Evolutionary conservation across 139 green algal species (phyloP), one percentile per base, ranked within the genome.

Genomic region (Spirogloea muscicola): DNA sequence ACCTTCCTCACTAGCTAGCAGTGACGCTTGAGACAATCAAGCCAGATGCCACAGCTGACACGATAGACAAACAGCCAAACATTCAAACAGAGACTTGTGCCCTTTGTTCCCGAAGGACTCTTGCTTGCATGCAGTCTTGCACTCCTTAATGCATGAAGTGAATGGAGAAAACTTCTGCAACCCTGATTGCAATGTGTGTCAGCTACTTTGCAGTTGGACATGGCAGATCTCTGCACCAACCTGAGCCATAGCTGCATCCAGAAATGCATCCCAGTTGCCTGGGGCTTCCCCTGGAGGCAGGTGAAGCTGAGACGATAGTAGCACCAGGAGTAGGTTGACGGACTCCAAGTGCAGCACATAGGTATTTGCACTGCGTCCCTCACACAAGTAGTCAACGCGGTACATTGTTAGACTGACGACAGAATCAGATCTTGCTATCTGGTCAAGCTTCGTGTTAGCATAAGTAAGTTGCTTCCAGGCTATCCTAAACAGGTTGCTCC

Each of bases 301-400:
- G 77, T 88, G 90, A 29, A 94, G 82, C 82, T 90, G 87, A 6
- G 82, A 92, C 42, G 84, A 88, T 27, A 34, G 68, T 49, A 85
- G 68, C 40, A 90, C 81, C 39, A 92, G 57, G 33, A 95, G 76
- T 74, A 89, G 77, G 48, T 84, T 79, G 10, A 91, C 5, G 3
- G 80, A 65, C 80, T 94, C 89, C 68, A 89, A 58, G 31, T 91
- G 79, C 59, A 92, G 62, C 52, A 93, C 48, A 67, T 92, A 92
- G 6, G 55, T 77, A 34, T 55, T 46, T 9, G 64, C 57, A 36
- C 79, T 90, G 87, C 48, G 39, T 29, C 57, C 55, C 66, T 71
- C 13, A 43, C 55, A 39, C 16, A 40, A 49, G 16, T 49, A 31
- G n/a, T 48, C 33, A 78, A 36, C 40, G 43, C 41, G 7, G 51